Base-by-base conservation (phyloP, 2,329 filamentous ascomycete genomes). In the Alternaria alternata region DNA sequence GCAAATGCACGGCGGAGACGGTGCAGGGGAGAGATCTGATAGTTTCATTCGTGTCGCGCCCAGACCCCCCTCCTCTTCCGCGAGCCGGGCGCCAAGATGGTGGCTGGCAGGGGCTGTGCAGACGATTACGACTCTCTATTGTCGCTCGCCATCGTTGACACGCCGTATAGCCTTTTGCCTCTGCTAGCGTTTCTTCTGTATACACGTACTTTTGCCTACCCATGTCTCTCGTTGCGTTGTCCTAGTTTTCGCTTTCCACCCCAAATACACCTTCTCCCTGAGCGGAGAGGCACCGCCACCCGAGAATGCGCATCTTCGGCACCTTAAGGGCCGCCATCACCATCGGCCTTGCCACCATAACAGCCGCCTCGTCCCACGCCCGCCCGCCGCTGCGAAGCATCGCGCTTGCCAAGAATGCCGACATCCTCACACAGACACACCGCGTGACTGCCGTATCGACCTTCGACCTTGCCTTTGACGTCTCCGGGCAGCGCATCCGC, bases 391-490 rank as follows among this genome's bases (percentile, higher is more conserved):
- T 99, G 63, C 87, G 85, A 68, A 88, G 90, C 73, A 82, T 97
- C 51, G 89, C 89, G 12, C 83, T 88, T 47, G 81, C 97, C 66
- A 89, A 94, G 63, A 87, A 93, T 74, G 86, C 91, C 32, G 85
- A 88, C 61, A 90, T 99, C 66, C 88, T 92, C 72, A 92, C 93
- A 0, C 89, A 90, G 16, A 91, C 90, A 46, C 88, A 92, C 75
- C 88, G 90, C 60, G 87, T 97, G 47, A 89, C 95, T 74, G 89
- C 93, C 49, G 83, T 91, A 57, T 94, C 93, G 14, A 83, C 88
- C 22, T 99, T 99, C 78, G 92, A 97, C 71, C 82, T 99, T 63
- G 89, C 87, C 30, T 97, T 99, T 77, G 84, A 87, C 58, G 81
- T 97, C 36, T 82, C 87, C 61, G 84, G 86, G 54, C 81, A 85